These are phyloP conservation scores for Coccomyxa sp. DNA, from an alignment of 139 green algal genomes.

Conservation along the genomic window DNA sequence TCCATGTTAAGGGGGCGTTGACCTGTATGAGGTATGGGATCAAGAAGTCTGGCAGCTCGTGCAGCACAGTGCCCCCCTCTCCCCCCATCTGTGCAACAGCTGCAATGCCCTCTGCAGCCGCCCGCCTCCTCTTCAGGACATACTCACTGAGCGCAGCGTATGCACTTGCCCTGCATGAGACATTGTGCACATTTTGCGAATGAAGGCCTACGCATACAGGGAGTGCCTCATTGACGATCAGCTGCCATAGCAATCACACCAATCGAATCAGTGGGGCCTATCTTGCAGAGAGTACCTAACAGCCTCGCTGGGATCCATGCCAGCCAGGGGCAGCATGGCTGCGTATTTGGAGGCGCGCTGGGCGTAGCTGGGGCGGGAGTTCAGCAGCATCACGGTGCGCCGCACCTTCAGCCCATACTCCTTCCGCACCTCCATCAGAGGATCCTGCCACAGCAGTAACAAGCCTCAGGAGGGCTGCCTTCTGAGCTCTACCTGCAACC, in stretches of 20 bases:
- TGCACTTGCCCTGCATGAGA: neutral
- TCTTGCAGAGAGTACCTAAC: neutral
- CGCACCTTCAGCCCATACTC: constrained; percentile 44
- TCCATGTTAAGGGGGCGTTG: too few relatives aligned
- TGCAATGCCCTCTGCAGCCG: constrained; percentile 14
- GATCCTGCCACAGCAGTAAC: too few relatives aligned
- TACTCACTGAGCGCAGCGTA: constrained; percentile 12
- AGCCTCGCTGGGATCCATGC: neutral
- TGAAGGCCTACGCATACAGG: neutral
- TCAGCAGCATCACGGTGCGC: constrained; percentile 15
- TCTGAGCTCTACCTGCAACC: too few relatives aligned
- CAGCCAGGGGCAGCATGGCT: constrained; percentile 56
- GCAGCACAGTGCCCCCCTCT: constrained; percentile 42
- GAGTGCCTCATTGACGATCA: neutral
- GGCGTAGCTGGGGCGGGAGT: constrained; percentile 4
- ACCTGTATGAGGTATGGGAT: constrained; percentile 59
- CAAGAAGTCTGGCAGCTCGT: constrained; percentile 72
- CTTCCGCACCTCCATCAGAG: constrained; percentile 42
- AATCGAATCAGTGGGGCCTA: too few relatives aligned
- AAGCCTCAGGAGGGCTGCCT: too few relatives aligned
- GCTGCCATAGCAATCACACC: too few relatives aligned
- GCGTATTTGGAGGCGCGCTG: constrained; percentile 59
- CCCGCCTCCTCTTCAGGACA: constrained; percentile 12
- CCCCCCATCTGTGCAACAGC: constrained; percentile 12
- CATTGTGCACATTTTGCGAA: neutral